Conservation (phyloP, 78 protist genomes). For the Emiliania huxleyi region DNA sequence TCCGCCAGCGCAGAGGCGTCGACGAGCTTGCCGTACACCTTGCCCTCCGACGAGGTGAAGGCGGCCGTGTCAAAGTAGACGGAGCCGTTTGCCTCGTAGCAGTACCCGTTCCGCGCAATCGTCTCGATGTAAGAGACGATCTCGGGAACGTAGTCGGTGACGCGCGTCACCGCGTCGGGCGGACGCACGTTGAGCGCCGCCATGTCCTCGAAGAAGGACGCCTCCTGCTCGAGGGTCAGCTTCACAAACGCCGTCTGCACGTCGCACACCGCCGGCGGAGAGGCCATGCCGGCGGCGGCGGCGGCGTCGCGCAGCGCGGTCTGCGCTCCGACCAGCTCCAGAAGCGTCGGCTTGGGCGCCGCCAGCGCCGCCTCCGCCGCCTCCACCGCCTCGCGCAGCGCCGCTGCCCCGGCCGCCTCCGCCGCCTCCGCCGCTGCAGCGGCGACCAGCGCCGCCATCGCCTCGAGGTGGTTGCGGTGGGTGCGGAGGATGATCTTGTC, state of each 20-base stretch:
- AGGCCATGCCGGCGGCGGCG: background rate
- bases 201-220: constrained; percentile 50
- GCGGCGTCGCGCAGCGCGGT: background rate
- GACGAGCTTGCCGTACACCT: background rate
- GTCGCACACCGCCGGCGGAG: background rate
- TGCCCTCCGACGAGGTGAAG: background rate
- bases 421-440: background rate
- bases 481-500: constrained; percentile 96
- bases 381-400: background rate
- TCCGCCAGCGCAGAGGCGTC: background rate
- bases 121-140: constrained; percentile 73
- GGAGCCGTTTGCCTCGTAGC: constrained; percentile 16
- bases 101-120: background rate
- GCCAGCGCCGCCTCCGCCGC: background rate
- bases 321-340: background rate
- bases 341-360: background rate
- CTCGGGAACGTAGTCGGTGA: constrained; percentile 94
- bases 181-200: constrained; percentile 62
- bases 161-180: constrained; percentile 88
- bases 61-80: constrained; percentile 37
- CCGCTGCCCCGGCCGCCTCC: background rate
- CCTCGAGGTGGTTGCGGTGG: constrained; percentile 44
- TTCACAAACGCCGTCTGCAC: background rate
- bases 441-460: background rate
- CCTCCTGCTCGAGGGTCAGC: constrained; percentile 37